These are phyloP conservation scores for Solanum chilense DNA, from an alignment of 257 asterid species.

Conservation along the genomic window DNA sequence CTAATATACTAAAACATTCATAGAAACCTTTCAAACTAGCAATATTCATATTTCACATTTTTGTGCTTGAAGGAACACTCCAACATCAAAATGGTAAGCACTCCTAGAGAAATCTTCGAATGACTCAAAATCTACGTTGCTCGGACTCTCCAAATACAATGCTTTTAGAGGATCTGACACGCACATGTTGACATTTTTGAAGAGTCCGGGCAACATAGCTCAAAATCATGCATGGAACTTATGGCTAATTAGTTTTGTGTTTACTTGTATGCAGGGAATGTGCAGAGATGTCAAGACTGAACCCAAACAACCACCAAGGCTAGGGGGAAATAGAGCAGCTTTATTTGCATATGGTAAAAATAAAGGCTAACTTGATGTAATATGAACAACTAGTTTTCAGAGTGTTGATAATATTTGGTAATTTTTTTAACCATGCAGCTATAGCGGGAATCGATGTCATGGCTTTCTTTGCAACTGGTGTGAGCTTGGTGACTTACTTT, in stretches of 20 bases:
- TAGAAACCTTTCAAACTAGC: not conserved
- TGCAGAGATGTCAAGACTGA: conserved; percentile 10
- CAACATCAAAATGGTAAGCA: conserved; percentile 9
- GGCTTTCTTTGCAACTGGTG: conserved; percentile 40
- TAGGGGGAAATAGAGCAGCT: conserved; percentile 45
- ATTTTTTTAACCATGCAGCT: conserved; percentile 17
- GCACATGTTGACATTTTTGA: not conserved
- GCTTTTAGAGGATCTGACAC: not conserved
- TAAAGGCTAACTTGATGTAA: not conserved
- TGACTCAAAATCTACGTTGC: not conserved
- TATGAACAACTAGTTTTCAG: not conserved
- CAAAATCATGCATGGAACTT: not conserved
- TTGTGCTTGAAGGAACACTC: not conserved
- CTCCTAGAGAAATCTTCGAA: not conserved
- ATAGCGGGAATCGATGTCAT: conserved; percentile 34
- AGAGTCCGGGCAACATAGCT: not conserved
- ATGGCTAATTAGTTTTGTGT: not conserved
- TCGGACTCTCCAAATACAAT: not conserved
- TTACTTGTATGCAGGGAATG: conserved; percentile 21
- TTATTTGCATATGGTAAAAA: conserved; percentile 33
- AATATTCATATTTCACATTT: not conserved
- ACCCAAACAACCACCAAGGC: conserved; percentile 14
- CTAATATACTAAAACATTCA: not conserved
- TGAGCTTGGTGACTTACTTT: conserved; percentile 49
- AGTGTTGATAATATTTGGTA: not conserved